Base-by-base conservation (phyloP, 2,329 filamentous ascomycete species). In the Sordariomycetes sp. region DNA sequence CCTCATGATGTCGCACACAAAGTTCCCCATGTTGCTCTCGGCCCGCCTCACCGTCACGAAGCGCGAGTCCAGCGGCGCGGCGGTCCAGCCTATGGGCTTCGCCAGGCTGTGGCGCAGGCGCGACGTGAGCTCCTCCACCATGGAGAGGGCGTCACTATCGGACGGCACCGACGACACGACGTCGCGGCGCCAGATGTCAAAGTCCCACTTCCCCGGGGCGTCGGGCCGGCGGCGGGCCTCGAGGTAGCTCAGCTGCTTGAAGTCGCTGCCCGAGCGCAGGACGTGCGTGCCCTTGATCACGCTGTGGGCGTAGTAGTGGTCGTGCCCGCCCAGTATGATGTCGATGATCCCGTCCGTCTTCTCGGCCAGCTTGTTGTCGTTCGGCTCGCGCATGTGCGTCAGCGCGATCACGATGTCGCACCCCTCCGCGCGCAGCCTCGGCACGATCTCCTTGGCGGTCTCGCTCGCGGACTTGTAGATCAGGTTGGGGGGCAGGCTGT, bases 1-100 rank as follows among this genome's bases (percentile, higher is more conserved):
- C 8, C 90, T 82, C 90, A 96, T 96, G 25, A 97, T 79, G 68
- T 97, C 91, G 71, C 89, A 94, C 3, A 96, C 87, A 69, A 95
- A 95, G 71, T 96, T 96, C 1, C 88, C 90, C 16, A 95, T 74
- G 66, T 96, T 97, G 58, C 87, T 90, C 71, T 96, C 91, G 53
- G 75, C 78, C 22, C 82, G 75, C 12, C 91, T 79, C 0, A 96
- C 89, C 0, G 90, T 95, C 18, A 84, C 88, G 70, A 96, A 97
- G 2, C 91, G 86, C 1, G 88, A 89, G 68, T 97, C 92, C 0
- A 97, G 80, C 0, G 91, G 89, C 1, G 85, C 86, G 0, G 87
- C 84, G 0, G 90, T 95, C 73, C 89, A 95, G 3, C 91, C 90
- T 34, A 96, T 77, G 0, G 90, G 86, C 69, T 91, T 92, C 59